phyloP scores from a whole-genome alignment of 2,329 filamentous ascomycete genomes.

The Claviceps maximensis region DNA sequence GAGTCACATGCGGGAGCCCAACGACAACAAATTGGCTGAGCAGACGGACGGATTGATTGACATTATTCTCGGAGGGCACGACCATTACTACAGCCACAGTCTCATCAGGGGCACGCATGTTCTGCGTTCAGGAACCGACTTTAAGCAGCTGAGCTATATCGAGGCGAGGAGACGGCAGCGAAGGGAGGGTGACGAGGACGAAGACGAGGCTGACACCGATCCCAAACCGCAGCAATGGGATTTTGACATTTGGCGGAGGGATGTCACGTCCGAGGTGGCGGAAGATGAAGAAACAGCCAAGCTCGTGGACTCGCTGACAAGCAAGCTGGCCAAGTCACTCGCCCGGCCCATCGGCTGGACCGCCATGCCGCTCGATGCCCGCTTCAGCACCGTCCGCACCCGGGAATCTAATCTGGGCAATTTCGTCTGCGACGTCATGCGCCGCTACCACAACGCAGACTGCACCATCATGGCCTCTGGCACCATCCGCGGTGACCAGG shows the following conservation, averaged over 20 bases:
- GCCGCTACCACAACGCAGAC: slow-evolving; percentile 66
- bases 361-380: slow-evolving; percentile 66
- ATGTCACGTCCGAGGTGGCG: slow-evolving; percentile 55
- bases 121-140: slow-evolving; percentile 79
- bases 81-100: slow-evolving; percentile 75
- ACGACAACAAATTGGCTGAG: slow-evolving; percentile 73
- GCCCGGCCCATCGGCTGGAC: slow-evolving; percentile 79
- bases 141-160: slow-evolving; percentile 83
- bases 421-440: slow-evolving; percentile 86
- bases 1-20: slow-evolving; percentile 78
- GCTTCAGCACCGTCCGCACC: slow-evolving; percentile 69
- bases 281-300: slow-evolving; percentile 47
- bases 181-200: slow-evolving; percentile 27
- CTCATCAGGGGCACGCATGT: slow-evolving; percentile 70
- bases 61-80: slow-evolving; percentile 77
- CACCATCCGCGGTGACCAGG: slow-evolving; percentile 76
- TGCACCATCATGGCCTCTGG: slow-evolving; percentile 76
- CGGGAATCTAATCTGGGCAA: slow-evolving; percentile 78
- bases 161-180: slow-evolving; percentile 45
- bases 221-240: slow-evolving; percentile 46
- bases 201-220: slow-evolving; percentile 7
- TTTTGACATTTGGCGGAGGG: slow-evolving; percentile 62
- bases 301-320: slow-evolving; percentile 56
- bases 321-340: slow-evolving; percentile 60
- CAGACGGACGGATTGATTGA: slow-evolving; percentile 65